Evolutionary conservation across 805 yeast genomes (phyloP).

Genomic region (Candida tammaniensis): DNA sequence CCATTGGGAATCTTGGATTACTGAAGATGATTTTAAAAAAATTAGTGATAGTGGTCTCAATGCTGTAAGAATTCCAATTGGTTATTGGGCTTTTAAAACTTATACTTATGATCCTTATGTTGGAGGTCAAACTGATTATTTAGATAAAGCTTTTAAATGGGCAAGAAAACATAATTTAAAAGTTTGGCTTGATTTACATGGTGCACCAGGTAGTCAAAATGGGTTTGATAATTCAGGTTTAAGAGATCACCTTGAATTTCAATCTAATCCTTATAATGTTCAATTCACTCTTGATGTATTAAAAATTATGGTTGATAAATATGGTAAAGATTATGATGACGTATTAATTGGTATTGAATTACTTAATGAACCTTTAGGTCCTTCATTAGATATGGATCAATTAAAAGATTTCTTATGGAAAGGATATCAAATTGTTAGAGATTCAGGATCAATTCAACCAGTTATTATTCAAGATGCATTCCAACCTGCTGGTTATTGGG

Average conservation of each 20-base stretch:
- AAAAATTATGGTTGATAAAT: conserved; percentile 53
- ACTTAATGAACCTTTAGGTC: conserved; percentile 86
- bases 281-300: conserved; percentile 56
- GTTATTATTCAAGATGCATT: conserved; percentile 84
- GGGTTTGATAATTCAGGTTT: conserved; percentile 94
- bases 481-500: conserved; percentile 59
- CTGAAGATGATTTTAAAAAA: conserved; percentile 64
- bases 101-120: conserved; percentile 79
- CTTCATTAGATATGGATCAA: conserved; percentile 55
- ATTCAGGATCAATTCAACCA: conserved; percentile 47
- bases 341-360: conserved; percentile 82
- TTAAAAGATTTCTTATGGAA: conserved; percentile 58
- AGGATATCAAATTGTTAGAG: conserved; percentile 66
- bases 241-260: conserved; percentile 63
- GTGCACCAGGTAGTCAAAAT: conserved; percentile 96
- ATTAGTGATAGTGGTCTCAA: conserved; percentile 70
- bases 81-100: conserved; percentile 85
- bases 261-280: conserved; percentile 46
- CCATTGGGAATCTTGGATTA: conserved; percentile 81
- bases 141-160: conserved; percentile 81
- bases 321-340: conserved; percentile 57
- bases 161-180: conserved; percentile 56
- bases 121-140: conserved; percentile 69
- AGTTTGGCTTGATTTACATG: conserved; percentile 92
- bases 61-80: conserved; percentile 86